Evolutionary conservation across 1,284 basidiomycete species (phyloP), one percentile per base, ranked within the genome.

Genomic region (Sporisorium scitamineum): DNA sequence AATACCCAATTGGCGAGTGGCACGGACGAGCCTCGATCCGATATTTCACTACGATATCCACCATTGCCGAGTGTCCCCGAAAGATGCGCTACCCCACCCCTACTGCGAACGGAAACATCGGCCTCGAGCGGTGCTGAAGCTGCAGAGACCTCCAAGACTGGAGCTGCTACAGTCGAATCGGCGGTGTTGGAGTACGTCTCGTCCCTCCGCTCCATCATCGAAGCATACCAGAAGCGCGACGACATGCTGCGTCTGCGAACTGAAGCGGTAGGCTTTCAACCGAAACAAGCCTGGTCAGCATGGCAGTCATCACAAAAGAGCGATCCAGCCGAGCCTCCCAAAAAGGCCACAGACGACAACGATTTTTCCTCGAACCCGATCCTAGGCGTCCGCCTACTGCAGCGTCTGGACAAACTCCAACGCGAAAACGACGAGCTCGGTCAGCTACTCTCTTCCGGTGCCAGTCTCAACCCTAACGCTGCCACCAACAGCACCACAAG

Each of bases 251-350:
- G 72, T 11, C 42, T 78, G 10, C 67, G 76, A 5, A 78, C 73
- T 13, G 76, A 78, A 50, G 76, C 76, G 4, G 69, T 78, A 20
- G 76, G 72, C 4, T 78, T 78, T n/a, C 61, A 76, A 47, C 76
- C 76, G 1, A 45, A 37, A 9, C 50, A 51, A n/a, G 76, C 76
- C 10, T 78, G 67, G 42, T 54, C 58, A 2, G 72, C 72, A 7
- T 69, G 65, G 62, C 55, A 69, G 18, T 20, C 52, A 9, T 20
- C 26, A 31, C 37, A 16, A 14, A 27, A 31, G n/a, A n/a, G 26
- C 20, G 0, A n/a, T 29, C 20, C 14, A 26, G 44, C 11, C 27
- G 42, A 16, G 18, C 8, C 4, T 7, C 11, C 20, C 20, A 24
- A 42, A 42, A 3, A 3, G 8, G 39, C 39, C 5, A 4, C 39